Percentiles rank a stretch among this genome's conserved stretches.
Conservation (phyloP, 176 grass and related monocot species). For the Zoysia japonica region DNA sequence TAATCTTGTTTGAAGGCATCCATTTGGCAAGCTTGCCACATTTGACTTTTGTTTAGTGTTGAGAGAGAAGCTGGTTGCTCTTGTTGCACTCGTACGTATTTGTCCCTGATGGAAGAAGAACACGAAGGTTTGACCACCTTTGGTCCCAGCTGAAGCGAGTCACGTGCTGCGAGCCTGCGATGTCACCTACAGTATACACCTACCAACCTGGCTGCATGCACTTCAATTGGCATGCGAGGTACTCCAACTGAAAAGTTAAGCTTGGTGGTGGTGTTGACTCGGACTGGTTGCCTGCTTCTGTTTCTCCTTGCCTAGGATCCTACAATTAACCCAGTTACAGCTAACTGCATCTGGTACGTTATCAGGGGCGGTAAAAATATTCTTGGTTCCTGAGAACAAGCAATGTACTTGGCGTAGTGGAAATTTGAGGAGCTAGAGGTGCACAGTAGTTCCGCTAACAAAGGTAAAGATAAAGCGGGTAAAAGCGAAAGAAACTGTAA, state of each 20-base stretch:
- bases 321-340: neutral
- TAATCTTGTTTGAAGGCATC: neutral
- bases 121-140: slow-evolving; percentile 26
- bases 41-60: neutral
- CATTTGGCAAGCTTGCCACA: neutral
- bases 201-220: slow-evolving; percentile 13
- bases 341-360: too few species aligned
- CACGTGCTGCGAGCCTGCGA: slow-evolving; percentile 32
- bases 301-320: slow-evolving; percentile 7
- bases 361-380: neutral
- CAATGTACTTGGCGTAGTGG: neutral
- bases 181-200: slow-evolving; percentile 15
- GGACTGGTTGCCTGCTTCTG: slow-evolving; percentile 20
- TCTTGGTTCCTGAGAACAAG: neutral
- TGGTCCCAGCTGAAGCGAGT: slow-evolving; percentile 17
- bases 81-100: neutral
- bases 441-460: neutral
- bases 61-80: neutral
- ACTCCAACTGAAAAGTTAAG: too few species aligned
- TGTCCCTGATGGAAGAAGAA: slow-evolving; percentile 16
- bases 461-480: slow-evolving; percentile 38
- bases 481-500: slow-evolving; percentile 24
- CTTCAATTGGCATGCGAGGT: neutral
- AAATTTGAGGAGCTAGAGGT: neutral
- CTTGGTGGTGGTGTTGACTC: neutral